Base-by-base conservation (phyloP, 2,329 filamentous ascomycete genomes). In the Trichophaea hybrida region DNA sequence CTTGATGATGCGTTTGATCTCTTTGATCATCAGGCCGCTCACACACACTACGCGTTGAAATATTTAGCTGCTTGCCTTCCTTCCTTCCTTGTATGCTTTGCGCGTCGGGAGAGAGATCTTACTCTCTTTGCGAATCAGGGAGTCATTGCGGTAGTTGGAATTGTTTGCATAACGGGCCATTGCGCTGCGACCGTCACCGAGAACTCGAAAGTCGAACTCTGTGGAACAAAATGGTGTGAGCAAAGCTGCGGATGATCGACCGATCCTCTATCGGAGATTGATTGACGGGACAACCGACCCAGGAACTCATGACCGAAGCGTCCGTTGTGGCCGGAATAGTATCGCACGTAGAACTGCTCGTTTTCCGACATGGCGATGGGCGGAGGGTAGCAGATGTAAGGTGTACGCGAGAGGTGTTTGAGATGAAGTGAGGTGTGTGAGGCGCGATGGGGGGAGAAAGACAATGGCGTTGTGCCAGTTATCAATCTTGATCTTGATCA, bases 71-170 rank as follows among this genome's bases (percentile, higher is more conserved):
- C 24, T 24, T 24, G 24, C 24, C 24, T 24, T 24, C 24, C 24
- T 24, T 24, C 24, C 24, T 24, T 56, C 55, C 32, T 51, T 38
- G 31, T 48, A n/a, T 49, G 50, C 12, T 31, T 5, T 34, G 13
- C 33, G 10, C 32, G 50, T 34, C n/a, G 33, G 32, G 50, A 6
- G 24, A 32, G 50, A 53, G 50, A 13, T 35, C 89, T 68, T 77
- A 96, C 93, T 98, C 77, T 98, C 93, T 90, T 98, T 98, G 66
- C 93, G 86, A 71, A 98, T 98, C 68, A 98, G 77, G 64, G 90
- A 96, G 72, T 98, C 93, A 74, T 98, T 98, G 70, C 93, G 84
- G 75, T 98, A 98, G 75, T 98, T 98, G 60, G 91, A 97, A 74
- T 98, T 98, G 78, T 98, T 98, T 65, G 93, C 93, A 75, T 98